Base-by-base conservation (phyloP, 345 rosid genomes). In the Geranium rotundifolium region DNA sequence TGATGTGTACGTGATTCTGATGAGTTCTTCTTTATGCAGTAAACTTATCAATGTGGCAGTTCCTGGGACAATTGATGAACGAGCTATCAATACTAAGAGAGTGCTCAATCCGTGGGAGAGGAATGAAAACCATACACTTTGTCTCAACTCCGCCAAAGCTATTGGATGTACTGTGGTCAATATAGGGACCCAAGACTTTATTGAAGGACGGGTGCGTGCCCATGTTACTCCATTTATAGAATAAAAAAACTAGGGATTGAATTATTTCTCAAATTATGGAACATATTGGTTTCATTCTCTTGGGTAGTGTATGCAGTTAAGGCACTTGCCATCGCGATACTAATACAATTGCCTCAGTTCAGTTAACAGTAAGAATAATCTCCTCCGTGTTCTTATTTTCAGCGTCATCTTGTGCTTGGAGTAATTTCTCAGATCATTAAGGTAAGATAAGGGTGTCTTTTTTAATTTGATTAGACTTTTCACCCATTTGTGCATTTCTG, bases 401-500 rank as follows among this genome's bases (percentile, higher is more conserved):
- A 89, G 98, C 95, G 99, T 58, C 99, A 93, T 83, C 96, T 93
- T 72, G 90, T 93, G 69, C 95, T 93, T 58, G 97, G 99, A 67
- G 67, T 90, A 76, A 93, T 93, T 69, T 90, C 99, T 60, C 99
- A 93, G 74, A 87, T 93, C 67, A 93, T 93, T 58, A 87, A 93
- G 89, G 99, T 87, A 75, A 80, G 54, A 59, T 59, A 52, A 60
- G 30, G 15, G 17, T 68, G 16, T 29, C 27, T 2, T 7, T 54
- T 56, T 23, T 61, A 46, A 5, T 46, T 46, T 46, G 1, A 41
- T 5, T 41, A 13, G 14, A 5, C 10, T 41, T 13, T 41, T 41
- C 13, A 5, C 10, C 50, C 10, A 1, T 41, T 9, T 41, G 50
- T 41, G 50, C 5, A 41, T 1, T 41, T 9, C 37, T 5, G 14